Conservation (phyloP, 306 rosid species). For the Cercis canadensis region DNA sequence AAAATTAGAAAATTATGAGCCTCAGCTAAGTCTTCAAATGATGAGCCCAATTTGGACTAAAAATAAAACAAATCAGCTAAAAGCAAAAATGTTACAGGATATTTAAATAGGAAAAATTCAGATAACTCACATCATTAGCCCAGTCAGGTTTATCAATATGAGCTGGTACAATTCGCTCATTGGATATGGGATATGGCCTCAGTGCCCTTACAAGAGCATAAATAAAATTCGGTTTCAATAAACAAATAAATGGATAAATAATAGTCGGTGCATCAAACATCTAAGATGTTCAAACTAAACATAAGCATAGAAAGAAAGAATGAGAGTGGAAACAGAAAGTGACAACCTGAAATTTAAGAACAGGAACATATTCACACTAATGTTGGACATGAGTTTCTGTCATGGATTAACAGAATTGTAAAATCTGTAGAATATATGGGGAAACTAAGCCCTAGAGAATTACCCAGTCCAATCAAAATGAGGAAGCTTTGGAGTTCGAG, state of each 20-base stretch:
- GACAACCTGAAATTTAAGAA: conserved; percentile 8
- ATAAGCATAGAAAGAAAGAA: conserved; percentile 2
- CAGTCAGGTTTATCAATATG: conserved; percentile 82
- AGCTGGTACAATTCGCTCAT: conserved; percentile 61
- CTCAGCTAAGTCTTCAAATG: conserved; percentile 20
- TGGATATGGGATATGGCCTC: conserved; percentile 88
- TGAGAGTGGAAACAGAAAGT: neutral
- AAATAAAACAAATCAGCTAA: conserved; percentile 6
- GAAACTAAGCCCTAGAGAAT: conserved; percentile 23
- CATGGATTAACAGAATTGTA: conserved; percentile 15
- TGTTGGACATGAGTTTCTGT: conserved; percentile 9
- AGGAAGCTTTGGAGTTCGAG: conserved; percentile 82
- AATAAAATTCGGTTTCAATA: conserved; percentile 25
- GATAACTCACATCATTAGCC: conserved; percentile 85
- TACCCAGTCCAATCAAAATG: conserved; percentile 98
- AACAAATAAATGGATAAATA: conserved; percentile 1
- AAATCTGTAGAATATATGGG: neutral
- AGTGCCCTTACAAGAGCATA: conserved; percentile 58
- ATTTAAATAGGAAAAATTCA: conserved; percentile 13
- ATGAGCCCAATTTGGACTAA: conserved; percentile 15
- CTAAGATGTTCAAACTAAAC: neutral
- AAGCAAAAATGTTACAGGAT: conserved; percentile 16
- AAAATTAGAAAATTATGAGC: conserved; percentile 27
- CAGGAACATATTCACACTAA: conserved; percentile 1
- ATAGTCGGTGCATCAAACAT: conserved; percentile 3